Evolutionary conservation across 148 eudicot genomes (phyloP).

Genomic region (Simmondsia chinensis): DNA sequence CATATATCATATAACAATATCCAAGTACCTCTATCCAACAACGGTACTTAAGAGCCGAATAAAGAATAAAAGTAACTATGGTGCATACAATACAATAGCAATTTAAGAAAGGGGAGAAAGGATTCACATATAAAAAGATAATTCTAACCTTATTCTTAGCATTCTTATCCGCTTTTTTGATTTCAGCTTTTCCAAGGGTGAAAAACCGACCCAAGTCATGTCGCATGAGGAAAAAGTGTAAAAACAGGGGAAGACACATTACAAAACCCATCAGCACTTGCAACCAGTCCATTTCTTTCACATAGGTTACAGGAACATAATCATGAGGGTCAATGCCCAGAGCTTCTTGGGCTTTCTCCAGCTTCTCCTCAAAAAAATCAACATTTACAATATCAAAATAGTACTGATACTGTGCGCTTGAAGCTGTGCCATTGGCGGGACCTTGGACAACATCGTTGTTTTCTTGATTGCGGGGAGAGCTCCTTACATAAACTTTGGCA

Average conservation of each 20-base stretch:
- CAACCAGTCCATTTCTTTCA: constrained; percentile 39
- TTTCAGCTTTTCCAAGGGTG: constrained; percentile 45
- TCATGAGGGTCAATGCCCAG: constrained; percentile 41
- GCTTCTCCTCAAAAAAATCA: constrained; percentile 52
- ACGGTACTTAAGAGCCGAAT: too few relatives aligned
- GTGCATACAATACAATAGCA: too few relatives aligned
- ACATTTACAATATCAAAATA: constrained; percentile 45
- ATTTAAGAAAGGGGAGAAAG: not conserved
- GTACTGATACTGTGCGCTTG: constrained; percentile 36
- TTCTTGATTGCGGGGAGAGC: constrained; percentile 22
- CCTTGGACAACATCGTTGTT: constrained; percentile 14
- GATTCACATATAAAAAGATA: constrained; percentile 2
- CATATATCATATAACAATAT: too few relatives aligned
- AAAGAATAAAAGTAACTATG: too few relatives aligned
- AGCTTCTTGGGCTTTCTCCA: constrained; percentile 54
- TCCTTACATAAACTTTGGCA: constrained; percentile 49
- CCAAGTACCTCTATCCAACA: too few relatives aligned
- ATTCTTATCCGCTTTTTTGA: constrained; percentile 46
- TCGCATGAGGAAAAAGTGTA: constrained; percentile 40
- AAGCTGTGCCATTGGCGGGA: constrained; percentile 12
- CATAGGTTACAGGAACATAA: constrained; percentile 41
- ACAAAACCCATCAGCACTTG: constrained; percentile 44
- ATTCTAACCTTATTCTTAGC: constrained; percentile 42
- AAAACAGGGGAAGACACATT: too few relatives aligned
- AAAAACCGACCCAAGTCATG: constrained; percentile 46